Conservation (phyloP, 2,329 filamentous ascomycete species). For the Neurospora sp. region DNA sequence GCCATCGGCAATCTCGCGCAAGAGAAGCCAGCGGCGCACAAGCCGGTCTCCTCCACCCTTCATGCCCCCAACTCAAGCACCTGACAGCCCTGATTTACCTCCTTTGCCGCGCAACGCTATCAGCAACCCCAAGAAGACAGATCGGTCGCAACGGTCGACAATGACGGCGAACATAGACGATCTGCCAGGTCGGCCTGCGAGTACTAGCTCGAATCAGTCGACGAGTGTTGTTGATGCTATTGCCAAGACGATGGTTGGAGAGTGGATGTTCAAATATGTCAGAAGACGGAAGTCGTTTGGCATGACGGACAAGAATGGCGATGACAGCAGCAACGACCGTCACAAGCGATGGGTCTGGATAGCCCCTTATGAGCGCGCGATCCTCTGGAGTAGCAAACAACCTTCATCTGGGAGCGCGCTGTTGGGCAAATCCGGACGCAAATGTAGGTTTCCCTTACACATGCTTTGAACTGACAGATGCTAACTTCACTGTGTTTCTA, state of each 20-base stretch:
- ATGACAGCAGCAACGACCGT: slow-evolving; percentile 64
- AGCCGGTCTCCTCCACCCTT: slow-evolving; percentile 56
- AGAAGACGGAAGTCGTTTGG: slow-evolving; percentile 85
- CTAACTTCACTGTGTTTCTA: slow-evolving; percentile 29
- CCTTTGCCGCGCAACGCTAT: slow-evolving; percentile 66
- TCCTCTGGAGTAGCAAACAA: slow-evolving; percentile 98
- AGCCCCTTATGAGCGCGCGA: slow-evolving; percentile 87
- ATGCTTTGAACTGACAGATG: background rate
- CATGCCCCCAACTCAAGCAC: slow-evolving; percentile 56
- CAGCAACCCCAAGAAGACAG: slow-evolving; percentile 44
- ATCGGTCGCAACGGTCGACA: slow-evolving; percentile 50
- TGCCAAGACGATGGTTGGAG: slow-evolving; percentile 95
- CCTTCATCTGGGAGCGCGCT: slow-evolving; percentile 78
- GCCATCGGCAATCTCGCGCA: slow-evolving; percentile 58
- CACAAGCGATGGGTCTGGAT: slow-evolving; percentile 99
- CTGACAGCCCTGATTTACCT: slow-evolving; percentile 61
- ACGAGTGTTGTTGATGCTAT: slow-evolving; percentile 90
- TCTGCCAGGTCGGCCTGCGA: slow-evolving; percentile 40
- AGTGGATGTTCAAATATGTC: slow-evolving; percentile 93
- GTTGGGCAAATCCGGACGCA: slow-evolving; percentile 88
- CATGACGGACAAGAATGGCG: slow-evolving; percentile 56
- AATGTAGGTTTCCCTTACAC: slow-evolving; percentile 54
- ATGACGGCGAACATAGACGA: slow-evolving; percentile 42
- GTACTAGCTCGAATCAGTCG: slow-evolving; percentile 48
- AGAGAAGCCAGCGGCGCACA: slow-evolving; percentile 37